These are phyloP conservation scores for Stachybotrys elegans DNA, from an alignment of 2,329 filamentous ascomycete species.

Conservation along the genomic window DNA sequence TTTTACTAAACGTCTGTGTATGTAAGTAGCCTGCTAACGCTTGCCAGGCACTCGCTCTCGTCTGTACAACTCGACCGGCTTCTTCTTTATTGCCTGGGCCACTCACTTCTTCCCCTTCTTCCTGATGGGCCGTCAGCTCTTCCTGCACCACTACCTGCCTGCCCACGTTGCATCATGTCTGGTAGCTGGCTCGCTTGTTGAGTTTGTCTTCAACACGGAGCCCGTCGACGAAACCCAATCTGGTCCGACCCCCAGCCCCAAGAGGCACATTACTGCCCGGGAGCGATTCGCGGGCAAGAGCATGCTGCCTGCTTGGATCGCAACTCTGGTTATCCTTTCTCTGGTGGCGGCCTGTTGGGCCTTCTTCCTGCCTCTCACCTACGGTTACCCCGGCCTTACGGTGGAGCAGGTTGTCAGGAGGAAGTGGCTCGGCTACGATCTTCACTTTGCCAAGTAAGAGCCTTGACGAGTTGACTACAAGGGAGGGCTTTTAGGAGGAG, in stretches of 20 bases:
- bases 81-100: conserved; percentile 98
- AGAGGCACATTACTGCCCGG: conserved; percentile 68
- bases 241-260: conserved; percentile 34
- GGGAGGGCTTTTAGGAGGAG: no score
- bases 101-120: conserved; percentile 97
- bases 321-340: conserved; percentile 62
- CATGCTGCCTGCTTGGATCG: conserved; percentile 73
- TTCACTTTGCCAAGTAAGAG: conserved; percentile 93
- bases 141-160: conserved; percentile 95
- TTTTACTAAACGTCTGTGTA: conserved; percentile 20
- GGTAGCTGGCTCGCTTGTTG: conserved; percentile 84
- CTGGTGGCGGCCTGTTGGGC: conserved; percentile 73
- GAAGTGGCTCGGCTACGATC: conserved; percentile 95
- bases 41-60: conserved; percentile 75
- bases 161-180: conserved; percentile 87
- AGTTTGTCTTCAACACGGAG: conserved; percentile 94
- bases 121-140: conserved; percentile 96
- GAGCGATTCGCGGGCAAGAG: conserved; percentile 79
- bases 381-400: conserved; percentile 83
- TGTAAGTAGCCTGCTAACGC: conserved; percentile 21
- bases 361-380: conserved; percentile 93
- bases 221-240: conserved; percentile 55
- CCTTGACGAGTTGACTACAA: no score
- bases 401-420: conserved; percentile 73
- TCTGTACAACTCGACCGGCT: conserved; percentile 96